Evolutionary conservation across 2,329 filamentous ascomycete species (phyloP).

Genomic region (Xylaria sp.): DNA sequence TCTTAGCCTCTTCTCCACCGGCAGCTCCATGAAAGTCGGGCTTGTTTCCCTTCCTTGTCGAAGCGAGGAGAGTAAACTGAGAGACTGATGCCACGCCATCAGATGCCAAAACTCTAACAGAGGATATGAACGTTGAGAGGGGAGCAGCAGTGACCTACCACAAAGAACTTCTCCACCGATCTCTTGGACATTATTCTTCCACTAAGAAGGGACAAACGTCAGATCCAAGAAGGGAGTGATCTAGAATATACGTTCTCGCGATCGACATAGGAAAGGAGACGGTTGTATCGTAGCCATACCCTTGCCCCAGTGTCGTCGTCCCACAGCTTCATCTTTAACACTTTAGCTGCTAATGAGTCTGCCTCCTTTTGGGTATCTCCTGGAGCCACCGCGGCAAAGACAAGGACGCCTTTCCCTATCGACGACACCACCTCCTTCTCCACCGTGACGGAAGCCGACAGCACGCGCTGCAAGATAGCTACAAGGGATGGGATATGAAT

Average conservation of each 20-base stretch:
- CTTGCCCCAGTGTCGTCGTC: slow-evolving; percentile 79
- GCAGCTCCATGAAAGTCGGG: slow-evolving; percentile 94
- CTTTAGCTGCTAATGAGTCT: slow-evolving; percentile 83
- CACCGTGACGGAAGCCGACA: slow-evolving; percentile 95
- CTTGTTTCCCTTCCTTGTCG: slow-evolving; percentile 95
- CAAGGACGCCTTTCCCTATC: slow-evolving; percentile 88
- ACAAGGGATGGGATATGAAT: slow-evolving; percentile 38
- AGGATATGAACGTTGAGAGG: slow-evolving; percentile 7
- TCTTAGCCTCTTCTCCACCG: slow-evolving; percentile 78
- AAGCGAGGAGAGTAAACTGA: slow-evolving; percentile 93
- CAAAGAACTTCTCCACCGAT: slow-evolving; percentile 94
- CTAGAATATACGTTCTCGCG: background rate
- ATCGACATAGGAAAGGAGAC: background rate
- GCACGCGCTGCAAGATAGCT: slow-evolving; percentile 94
- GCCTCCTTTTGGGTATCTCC: slow-evolving; percentile 91
- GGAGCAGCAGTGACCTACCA: slow-evolving; percentile 65
- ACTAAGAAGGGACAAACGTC: slow-evolving; percentile 62
- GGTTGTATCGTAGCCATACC: slow-evolving; percentile 58
- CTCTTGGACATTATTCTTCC: slow-evolving; percentile 90
- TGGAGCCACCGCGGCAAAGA: slow-evolving; percentile 90
- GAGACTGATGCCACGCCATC: slow-evolving; percentile 71
- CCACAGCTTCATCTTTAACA: slow-evolving; percentile 92
- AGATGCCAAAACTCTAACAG: slow-evolving; percentile 11
- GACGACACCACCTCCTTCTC: slow-evolving; percentile 90
- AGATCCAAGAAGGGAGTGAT: slow-evolving; percentile 31